A percentile compares a stretch with the other conserved stretches of the same genome.
Conservation (phyloP, 371 early-diverging fungal genomes). For the Apophysomyces elegans region DNA sequence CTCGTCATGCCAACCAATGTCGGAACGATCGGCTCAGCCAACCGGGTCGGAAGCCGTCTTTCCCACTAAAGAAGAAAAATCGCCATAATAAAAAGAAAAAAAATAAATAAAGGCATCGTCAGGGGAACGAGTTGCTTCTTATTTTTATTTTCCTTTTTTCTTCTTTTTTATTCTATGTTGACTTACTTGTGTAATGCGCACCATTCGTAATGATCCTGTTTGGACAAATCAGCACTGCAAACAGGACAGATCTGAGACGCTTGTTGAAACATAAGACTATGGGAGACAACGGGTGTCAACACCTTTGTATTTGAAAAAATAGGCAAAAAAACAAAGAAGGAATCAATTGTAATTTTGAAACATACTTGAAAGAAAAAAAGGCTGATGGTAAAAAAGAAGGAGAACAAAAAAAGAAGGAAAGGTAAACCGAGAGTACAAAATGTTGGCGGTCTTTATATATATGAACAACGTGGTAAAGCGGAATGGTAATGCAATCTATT, state of each 20-base stretch:
- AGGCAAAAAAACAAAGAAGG: not conserved
- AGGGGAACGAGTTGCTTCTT: not conserved
- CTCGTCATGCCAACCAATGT: slow-evolving; percentile 9
- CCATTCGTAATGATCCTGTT: slow-evolving; percentile 26
- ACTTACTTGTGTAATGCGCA: slow-evolving; percentile 35
- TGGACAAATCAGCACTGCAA: slow-evolving; percentile 26
- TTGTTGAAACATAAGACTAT: slow-evolving; percentile 6
- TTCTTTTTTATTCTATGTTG: too few species aligned
- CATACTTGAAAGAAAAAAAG: slow-evolving; percentile 5
- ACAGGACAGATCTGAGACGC: slow-evolving; percentile 16
- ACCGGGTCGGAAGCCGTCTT: slow-evolving; percentile 9
- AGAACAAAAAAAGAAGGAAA: slow-evolving; percentile 13
- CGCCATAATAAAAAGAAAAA: not conserved
- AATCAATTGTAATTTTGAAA: not conserved
- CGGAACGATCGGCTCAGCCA: slow-evolving; percentile 11
- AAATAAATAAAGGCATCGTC: not conserved
- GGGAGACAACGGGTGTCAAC: slow-evolving; percentile 1
- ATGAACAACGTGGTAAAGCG: slow-evolving; percentile 15
- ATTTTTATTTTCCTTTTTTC: not conserved
- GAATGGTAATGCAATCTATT: slow-evolving; percentile 15
- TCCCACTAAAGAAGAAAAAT: not conserved
- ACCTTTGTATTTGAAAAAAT: not conserved
- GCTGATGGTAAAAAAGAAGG: not conserved
- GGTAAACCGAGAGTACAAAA: not conserved
- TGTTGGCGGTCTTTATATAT: slow-evolving; percentile 10